These are phyloP conservation scores for Lentinula raphanica DNA, from an alignment of 768 basidiomycete genomes.

Conservation along the genomic window DNA sequence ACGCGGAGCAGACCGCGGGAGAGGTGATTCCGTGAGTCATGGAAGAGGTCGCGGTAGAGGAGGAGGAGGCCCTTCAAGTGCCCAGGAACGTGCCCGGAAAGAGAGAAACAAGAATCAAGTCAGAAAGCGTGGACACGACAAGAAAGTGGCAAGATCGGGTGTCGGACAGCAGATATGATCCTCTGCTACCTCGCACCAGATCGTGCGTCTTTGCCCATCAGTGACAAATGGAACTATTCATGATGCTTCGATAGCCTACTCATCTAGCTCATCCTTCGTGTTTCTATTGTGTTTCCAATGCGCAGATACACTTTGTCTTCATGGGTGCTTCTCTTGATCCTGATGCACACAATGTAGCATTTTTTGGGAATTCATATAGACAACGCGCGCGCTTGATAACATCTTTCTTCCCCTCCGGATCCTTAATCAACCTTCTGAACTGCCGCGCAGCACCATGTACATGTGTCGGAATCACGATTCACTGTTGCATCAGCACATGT, in stretches of 20 bases:
- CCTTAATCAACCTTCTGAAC: background rate
- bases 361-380: too few relatives aligned
- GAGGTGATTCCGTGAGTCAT: conserved; percentile 31
- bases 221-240: too few relatives aligned
- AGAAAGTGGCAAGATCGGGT: conserved; percentile 74
- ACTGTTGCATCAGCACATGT: background rate
- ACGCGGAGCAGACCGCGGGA: conserved; percentile 25
- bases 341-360: too few relatives aligned
- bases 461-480: too few relatives aligned
- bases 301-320: too few relatives aligned
- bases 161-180: conserved; percentile 22
- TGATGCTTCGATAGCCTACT: too few relatives aligned
- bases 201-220: too few relatives aligned
- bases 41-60: conserved; percentile 32
- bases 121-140: conserved; percentile 82
- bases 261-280: too few relatives aligned
- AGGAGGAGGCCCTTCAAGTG: conserved; percentile 31
- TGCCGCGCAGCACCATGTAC: background rate
- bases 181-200: too few relatives aligned
- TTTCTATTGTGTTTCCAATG: too few relatives aligned
- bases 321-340: too few relatives aligned
- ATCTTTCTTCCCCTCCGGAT: background rate
- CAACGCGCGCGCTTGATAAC: background rate
- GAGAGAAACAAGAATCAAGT: conserved; percentile 78
- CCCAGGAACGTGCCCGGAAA: conserved; percentile 64